Percentiles rank a stretch among this genome's conserved stretches.
phyloP scores from a whole-genome alignment of 2,329 filamentous ascomycete species.

The Dothidotthia symphoricarpi region DNA sequence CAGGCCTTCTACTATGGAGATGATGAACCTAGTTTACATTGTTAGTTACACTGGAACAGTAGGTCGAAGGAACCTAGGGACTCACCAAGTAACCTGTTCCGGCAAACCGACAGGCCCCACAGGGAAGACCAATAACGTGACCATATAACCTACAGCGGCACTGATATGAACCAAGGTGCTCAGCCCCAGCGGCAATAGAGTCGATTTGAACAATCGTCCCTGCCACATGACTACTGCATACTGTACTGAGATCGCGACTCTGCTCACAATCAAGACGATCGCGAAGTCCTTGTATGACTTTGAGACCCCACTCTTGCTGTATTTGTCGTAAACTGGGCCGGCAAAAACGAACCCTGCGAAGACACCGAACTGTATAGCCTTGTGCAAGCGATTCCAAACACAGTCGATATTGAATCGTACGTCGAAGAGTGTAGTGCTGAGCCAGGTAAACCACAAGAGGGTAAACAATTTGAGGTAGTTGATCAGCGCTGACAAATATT shows the following conservation, averaged over 20 bases:
- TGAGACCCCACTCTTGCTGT: conserved; percentile 14
- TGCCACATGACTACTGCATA: conserved; percentile 26
- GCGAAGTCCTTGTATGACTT: conserved; percentile 18
- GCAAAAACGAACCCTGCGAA: conserved; percentile 65
- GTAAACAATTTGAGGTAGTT: conserved; percentile 55
- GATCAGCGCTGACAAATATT: conserved; percentile 22
- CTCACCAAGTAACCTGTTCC: conserved; percentile 21
- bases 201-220: conserved; percentile 21
- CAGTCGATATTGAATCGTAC: conserved; percentile 65
- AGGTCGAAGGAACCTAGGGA: neutral
- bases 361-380: conserved; percentile 60
- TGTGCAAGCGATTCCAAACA: conserved; percentile 60
- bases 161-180: conserved; percentile 15
- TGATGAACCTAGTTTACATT: conserved; percentile 11
- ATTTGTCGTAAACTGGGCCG: conserved; percentile 43
- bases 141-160: conserved; percentile 14
- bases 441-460: conserved; percentile 67
- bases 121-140: conserved; percentile 15
- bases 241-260: conserved; percentile 16
- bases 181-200: conserved; percentile 18
- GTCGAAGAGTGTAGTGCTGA: conserved; percentile 62
- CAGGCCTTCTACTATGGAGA: conserved; percentile 23
- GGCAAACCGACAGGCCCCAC: conserved; percentile 8
- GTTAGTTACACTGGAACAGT: no score
- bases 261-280: conserved; percentile 19